Evolutionary conservation across 768 basidiomycete species (phyloP).

Genomic region (Trametes coccinea): DNA sequence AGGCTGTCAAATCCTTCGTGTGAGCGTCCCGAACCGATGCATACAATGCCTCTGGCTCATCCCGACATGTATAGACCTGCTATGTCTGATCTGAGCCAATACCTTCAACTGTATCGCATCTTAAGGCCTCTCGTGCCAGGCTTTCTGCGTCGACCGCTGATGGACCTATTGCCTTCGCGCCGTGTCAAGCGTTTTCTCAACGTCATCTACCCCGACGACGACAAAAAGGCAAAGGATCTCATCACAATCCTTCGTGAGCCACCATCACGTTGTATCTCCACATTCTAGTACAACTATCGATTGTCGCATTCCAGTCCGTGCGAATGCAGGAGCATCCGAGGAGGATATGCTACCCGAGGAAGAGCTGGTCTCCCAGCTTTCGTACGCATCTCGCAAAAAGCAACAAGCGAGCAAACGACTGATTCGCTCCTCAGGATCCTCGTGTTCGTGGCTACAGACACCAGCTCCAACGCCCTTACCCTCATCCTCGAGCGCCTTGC

Average conservation of each 20-base stretch:
- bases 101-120: conserved; percentile 3
- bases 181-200: conserved; percentile 34
- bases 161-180: conserved; percentile 37
- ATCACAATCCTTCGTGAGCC: background rate
- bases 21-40: background rate
- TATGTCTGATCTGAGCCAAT: background rate
- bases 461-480: conserved; percentile 4
- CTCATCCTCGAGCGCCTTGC: conserved; percentile 1
- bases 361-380: conserved; percentile 18
- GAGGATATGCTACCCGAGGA: conserved; percentile 15
- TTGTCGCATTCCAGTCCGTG: background rate
- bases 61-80: background rate
- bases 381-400: background rate
- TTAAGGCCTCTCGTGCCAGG: conserved; percentile 22
- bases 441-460: conserved; percentile 8
- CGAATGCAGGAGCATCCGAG: conserved; percentile 11
- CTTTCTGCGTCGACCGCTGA: conserved; percentile 35
- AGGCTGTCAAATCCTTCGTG: conserved; percentile 25
- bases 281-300: background rate
- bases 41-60: too few species aligned
- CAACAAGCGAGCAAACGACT: too few species aligned
- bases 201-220: conserved; percentile 30
- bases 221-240: background rate
- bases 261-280: background rate
- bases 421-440: conserved; percentile 2